These are phyloP conservation scores for Clonostachys solani DNA, from an alignment of 2,329 filamentous ascomycete species.

Conservation along the genomic window DNA sequence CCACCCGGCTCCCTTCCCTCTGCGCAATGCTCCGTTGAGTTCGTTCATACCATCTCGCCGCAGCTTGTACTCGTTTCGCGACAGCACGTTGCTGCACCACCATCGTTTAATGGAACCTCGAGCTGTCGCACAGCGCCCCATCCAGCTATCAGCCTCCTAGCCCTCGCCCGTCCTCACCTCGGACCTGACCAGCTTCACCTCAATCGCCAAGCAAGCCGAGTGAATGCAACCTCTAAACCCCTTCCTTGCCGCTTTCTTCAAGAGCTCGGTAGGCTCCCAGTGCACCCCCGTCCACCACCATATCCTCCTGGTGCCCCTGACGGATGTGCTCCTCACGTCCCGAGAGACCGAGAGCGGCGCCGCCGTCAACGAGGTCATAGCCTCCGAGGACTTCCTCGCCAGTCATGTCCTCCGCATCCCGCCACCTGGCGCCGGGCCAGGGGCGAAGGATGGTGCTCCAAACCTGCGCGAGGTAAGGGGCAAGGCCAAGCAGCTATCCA, in stretches of 20 bases:
- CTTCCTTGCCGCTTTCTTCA: conserved; percentile 97
- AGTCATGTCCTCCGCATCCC: conserved; percentile 94
- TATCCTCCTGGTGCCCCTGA: conserved; percentile 88
- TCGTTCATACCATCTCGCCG: no score
- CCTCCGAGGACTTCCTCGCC: conserved; percentile 89
- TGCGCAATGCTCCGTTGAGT: no score
- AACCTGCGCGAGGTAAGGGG: conserved; percentile 81
- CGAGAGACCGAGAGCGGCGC: conserved; percentile 83
- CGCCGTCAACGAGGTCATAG: conserved; percentile 73
- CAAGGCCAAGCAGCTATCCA: conserved; percentile 92
- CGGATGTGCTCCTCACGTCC: conserved; percentile 83
- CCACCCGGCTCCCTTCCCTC: no score
- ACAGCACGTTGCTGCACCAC: no score
- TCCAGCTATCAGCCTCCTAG: no score
- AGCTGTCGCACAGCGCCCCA: no score
- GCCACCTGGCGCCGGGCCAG: conserved; percentile 39
- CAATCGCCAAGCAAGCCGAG: conserved; percentile 20
- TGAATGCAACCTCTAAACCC: conserved; percentile 97
- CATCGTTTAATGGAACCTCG: no score
- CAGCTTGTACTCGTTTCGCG: no score
- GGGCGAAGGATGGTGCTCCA: conserved; percentile 50
- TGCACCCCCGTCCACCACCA: conserved; percentile 89
- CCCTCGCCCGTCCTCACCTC: no score
- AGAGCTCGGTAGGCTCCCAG: conserved; percentile 87
- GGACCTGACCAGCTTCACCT: no score